Base-by-base conservation (phyloP, 1,284 basidiomycete species). In the Ganoderma lucidum region DNA sequence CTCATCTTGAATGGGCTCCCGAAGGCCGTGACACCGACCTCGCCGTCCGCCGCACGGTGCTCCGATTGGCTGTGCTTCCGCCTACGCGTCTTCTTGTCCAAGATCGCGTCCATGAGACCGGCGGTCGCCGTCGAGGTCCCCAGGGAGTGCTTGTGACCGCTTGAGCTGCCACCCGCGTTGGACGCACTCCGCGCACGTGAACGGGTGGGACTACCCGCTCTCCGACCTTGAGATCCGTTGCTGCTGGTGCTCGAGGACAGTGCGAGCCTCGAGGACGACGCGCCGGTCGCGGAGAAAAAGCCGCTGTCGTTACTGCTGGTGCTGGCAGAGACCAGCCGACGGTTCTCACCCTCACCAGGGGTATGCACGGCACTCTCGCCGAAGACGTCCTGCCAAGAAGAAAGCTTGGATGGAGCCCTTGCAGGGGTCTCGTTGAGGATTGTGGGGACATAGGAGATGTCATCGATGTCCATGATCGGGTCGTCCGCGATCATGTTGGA, bases 101-200 rank as follows among this genome's bases (percentile, higher is more conserved):
- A 73, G 61, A 80, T 75, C 15, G 75, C 77, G 62, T 78, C 79
- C 77, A 79, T 77, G 28, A 80, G 72, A 8, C 78, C 78, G 12
- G 65, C 59, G 10, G 59, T 60, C 2, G 59, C 59, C 12, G 59
- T 61, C 12, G 61, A 62, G 58, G 69, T 66, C 14, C 53, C 53
- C 6, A 55, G 28, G 28, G 53, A 32, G 28, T 55, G 53, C 68
- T 71, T 69, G 66, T 72, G 70, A 4, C 66, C 66, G 48, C 67
- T 68, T 2, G 67, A 65, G 64, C 69, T 70, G 10, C 68, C n/a
- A 10, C 66, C 64, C 2, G 66, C 70, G 62, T 51, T 69, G n/a
- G 71, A 72, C 17, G 61, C 53, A 51, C 70, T 71, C 14, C 70
- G 53, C 6, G 62, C 62, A 15, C 67, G 60, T 3, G 62, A 55